Base-by-base conservation (phyloP, 257 asterid genomes). In the Salvia splendens region DNA sequence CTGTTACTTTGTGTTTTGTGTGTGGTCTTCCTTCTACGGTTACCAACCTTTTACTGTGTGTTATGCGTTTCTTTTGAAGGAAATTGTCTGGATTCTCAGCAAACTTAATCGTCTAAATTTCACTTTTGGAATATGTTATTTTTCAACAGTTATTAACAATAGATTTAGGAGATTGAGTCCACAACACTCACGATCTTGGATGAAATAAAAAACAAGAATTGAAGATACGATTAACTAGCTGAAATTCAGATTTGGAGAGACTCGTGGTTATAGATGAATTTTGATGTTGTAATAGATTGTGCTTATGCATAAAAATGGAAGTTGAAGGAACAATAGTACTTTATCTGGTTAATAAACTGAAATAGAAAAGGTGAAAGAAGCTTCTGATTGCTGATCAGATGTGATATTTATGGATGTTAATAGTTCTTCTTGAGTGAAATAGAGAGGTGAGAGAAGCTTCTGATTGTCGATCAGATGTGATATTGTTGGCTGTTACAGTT, bases 181-280 rank as follows among this genome's bases (percentile, higher is more conserved):
- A n/a, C n/a, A n/a, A n/a, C n/a, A n/a, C n/a, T n/a, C n/a, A n/a
- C n/a, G n/a, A n/a, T n/a, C n/a, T n/a, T n/a, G n/a, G n/a, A n/a
- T n/a, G n/a, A 20, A 20, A 20, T 20, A 20, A 20, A 50, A 50
- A 51, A 9, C 32, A 12, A 33, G 17, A 67, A 33, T 45, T 54
- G 46, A 68, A 58, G 35, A 9, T 14, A 50, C 38, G 47, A 54
- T 58, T 32, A 61, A 43, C 11, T 16, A 64, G 66, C 66, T 16
- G 56, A n/a, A 28, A 45, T 50, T 62, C 62, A 50, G 49, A 70
- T 50, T 50, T 33, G 17, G 12, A 68, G 41, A 33, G 11, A 36
- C 12, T 20, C 46, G 35, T 54, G 45, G 50, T 47, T 38, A 17
- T 43, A 16, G 40, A 28, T 64, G 16, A 9, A 9, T 12, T 38